A percentile compares a stretch with the other conserved stretches of the same genome.
Conservation (phyloP, 257 asterid species). For the Agastache rugosa region DNA sequence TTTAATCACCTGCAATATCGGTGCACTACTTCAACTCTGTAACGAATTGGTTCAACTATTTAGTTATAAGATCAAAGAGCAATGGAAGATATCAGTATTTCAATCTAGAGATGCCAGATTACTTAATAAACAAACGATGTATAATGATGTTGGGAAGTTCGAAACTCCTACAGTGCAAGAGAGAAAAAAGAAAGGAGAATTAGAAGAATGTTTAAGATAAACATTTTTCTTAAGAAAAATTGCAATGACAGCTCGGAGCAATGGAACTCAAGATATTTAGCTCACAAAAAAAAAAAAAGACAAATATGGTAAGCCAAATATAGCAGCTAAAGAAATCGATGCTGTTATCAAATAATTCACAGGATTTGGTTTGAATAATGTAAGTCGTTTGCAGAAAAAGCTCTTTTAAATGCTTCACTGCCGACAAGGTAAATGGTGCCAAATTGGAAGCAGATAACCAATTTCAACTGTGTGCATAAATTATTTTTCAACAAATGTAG, state of each 20-base stretch:
- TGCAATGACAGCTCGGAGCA: neutral
- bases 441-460: too few relatives aligned
- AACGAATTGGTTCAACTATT: slow-evolving; percentile 22
- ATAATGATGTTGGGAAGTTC: neutral
- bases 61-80: neutral
- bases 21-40: slow-evolving; percentile 9
- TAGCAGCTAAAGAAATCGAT: too few relatives aligned
- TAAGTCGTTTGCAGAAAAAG: neutral
- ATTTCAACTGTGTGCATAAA: too few relatives aligned
- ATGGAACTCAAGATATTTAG: neutral
- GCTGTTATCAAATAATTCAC: too few relatives aligned
- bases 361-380: neutral
- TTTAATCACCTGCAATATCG: slow-evolving; percentile 66
- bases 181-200: neutral
- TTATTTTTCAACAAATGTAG: too few relatives aligned
- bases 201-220: too few relatives aligned
- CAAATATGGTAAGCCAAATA: too few relatives aligned
- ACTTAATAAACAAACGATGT: neutral
- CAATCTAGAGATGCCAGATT: neutral
- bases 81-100: neutral
- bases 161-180: neutral
- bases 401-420: neutral
- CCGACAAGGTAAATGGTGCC: too few relatives aligned
- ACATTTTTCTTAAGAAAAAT: too few relatives aligned
- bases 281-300: neutral